Conservation (phyloP, 2,329 filamentous ascomycete genomes). For the Alternaria sp. region DNA sequence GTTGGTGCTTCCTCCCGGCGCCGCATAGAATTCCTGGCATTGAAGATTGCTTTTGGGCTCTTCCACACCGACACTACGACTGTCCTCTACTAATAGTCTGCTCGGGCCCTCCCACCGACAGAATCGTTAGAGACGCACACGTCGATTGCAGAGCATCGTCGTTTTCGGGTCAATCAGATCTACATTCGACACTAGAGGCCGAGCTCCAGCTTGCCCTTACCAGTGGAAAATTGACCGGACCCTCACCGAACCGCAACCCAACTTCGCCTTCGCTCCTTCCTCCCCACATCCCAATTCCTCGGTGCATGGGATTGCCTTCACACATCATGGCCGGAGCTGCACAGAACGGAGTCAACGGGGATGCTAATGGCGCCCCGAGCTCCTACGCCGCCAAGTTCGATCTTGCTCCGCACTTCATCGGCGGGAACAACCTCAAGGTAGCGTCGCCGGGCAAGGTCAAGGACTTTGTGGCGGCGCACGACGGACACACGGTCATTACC, state of each 20-base stretch:
- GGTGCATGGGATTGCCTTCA: conserved; percentile 35
- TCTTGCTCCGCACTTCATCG: conserved; percentile 92
- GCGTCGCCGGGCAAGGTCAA: conserved; percentile 87
- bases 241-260: conserved; percentile 19
- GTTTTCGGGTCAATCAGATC: conserved; percentile 15
- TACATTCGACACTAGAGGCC: conserved; percentile 28
- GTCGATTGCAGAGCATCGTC: conserved; percentile 5
- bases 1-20: conserved; percentile 25
- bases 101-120: conserved; percentile 28
- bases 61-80: conserved; percentile 14
- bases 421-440: conserved; percentile 84
- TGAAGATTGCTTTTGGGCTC: conserved; percentile 11
- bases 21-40: conserved; percentile 11
- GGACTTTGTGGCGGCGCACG: conserved; percentile 89
- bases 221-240: conserved; percentile 33
- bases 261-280: conserved; percentile 14
- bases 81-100: conserved; percentile 29
- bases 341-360: conserved; percentile 48
- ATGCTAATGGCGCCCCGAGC: conserved; percentile 61
- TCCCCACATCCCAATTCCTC: conserved; percentile 19
- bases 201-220: conserved; percentile 29
- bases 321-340: conserved; percentile 45
- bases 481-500: conserved; percentile 97
- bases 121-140: conserved; percentile 5
- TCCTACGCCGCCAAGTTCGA: conserved; percentile 82